These are phyloP conservation scores for Eutreptiella sp. DNA, from an alignment of 208 protist genomes.

Conservation along the genomic window DNA sequence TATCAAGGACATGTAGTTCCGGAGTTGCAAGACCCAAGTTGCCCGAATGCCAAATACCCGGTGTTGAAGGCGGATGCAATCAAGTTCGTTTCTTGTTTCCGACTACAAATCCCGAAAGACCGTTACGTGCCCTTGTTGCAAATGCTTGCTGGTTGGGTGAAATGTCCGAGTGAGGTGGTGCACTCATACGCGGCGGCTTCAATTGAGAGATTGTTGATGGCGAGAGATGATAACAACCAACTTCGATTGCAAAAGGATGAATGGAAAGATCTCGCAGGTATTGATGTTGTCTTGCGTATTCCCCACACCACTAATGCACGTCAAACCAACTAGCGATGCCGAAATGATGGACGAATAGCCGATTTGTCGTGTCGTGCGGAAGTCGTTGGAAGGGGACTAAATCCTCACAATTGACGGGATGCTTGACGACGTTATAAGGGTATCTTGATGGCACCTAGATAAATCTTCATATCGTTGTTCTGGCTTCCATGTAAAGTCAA, in stretches of 20 bases:
- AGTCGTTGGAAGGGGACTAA: no score
- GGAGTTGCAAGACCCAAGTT: slow-evolving; percentile 61
- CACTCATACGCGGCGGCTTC: slow-evolving; percentile 83
- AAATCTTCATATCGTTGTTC: no score
- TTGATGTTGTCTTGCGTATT: no score
- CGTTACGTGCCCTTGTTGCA: slow-evolving; percentile 50
- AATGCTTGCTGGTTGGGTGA: slow-evolving; percentile 58
- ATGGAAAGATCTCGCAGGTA: no score
- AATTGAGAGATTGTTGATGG: slow-evolving; percentile 76
- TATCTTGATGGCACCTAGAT: no score
- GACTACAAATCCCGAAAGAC: slow-evolving; percentile 60
- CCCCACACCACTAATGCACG: no score
- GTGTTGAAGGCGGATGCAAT: slow-evolving; percentile 90
- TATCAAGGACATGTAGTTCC: slow-evolving; percentile 68
- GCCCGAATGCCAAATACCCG: slow-evolving; percentile 40
- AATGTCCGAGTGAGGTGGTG: slow-evolving; percentile 63
- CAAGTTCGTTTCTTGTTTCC: slow-evolving; percentile 87
- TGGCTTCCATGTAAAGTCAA: no score
- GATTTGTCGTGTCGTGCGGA: no score
- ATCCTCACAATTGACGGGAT: no score
- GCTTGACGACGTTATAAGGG: no score
- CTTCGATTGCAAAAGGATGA: slow-evolving; percentile 36
- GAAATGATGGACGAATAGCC: no score
- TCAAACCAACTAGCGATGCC: no score
- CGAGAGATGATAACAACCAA: slow-evolving; percentile 46